A percentile compares a stretch with the other conserved stretches of the same genome.
phyloP scores from a whole-genome alignment of 2,329 filamentous ascomycete species.

The Lecanoromycetidae sp. region DNA sequence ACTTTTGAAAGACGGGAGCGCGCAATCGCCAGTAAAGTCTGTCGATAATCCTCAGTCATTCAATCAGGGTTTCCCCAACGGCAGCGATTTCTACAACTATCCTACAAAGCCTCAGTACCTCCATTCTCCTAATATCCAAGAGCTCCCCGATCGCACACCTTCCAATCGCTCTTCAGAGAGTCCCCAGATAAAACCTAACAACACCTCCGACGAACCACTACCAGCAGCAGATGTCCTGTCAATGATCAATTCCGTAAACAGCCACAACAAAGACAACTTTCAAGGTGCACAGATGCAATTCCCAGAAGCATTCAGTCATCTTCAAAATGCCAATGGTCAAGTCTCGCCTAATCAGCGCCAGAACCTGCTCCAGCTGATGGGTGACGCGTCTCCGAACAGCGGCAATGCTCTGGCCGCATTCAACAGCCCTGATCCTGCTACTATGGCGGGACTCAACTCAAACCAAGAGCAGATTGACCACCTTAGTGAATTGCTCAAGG shows the following conservation, averaged over 20 bases:
- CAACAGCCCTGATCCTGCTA: conserved; percentile 42
- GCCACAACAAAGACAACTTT: conserved; percentile 21
- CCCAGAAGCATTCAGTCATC: conserved; percentile 35
- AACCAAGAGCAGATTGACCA: conserved; percentile 60
- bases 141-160: conserved; percentile 11
- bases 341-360: conserved; percentile 37
- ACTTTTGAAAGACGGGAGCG: conserved; percentile 32
- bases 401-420: conserved; percentile 49
- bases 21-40: conserved; percentile 27
- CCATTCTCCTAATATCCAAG: conserved; percentile 9
- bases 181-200: conserved; percentile 11
- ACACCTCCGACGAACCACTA: conserved; percentile 6
- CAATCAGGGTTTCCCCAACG: not conserved
- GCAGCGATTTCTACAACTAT: not conserved
- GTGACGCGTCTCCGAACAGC: conserved; percentile 23
- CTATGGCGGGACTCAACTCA: conserved; percentile 23
- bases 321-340: conserved; percentile 32
- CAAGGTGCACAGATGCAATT: conserved; percentile 26
- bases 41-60: conserved; percentile 19
- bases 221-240: conserved; percentile 37
- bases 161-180: conserved; percentile 16
- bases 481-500: conserved; percentile 63
- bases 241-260: conserved; percentile 36
- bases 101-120: not conserved
- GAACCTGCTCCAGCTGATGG: conserved; percentile 36